phyloP scores from a whole-genome alignment of 1,139 yeast species.

The Geotrichum carabidarum region DNA sequence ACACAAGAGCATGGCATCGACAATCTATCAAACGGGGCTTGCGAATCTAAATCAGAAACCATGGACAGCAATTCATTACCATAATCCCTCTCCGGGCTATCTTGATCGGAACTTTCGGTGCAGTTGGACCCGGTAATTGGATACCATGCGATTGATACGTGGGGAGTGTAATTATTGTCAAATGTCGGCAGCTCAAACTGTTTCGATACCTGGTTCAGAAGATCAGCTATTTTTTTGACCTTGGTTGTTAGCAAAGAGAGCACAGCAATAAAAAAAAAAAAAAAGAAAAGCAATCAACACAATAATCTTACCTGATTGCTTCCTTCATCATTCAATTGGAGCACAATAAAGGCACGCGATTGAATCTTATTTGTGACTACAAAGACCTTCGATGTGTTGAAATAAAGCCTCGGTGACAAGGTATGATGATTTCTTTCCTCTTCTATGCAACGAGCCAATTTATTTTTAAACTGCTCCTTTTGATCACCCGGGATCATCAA shows the following conservation, averaged over 20 bases:
- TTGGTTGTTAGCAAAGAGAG: not conserved
- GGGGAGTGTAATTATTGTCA: constrained; percentile 20
- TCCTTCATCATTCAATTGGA: not conserved
- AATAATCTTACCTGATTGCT: constrained; percentile 6
- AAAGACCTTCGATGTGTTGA: not conserved
- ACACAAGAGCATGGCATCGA: constrained; percentile 1
- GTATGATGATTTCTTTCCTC: not conserved
- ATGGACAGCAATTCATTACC: not conserved
- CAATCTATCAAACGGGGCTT: not conserved
- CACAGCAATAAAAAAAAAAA: constrained; percentile 9
- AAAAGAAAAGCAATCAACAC: constrained; percentile 16
- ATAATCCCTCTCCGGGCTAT: not conserved
- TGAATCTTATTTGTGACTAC: not conserved
- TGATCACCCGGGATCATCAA: constrained; percentile 29
- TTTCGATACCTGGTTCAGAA: constrained; percentile 18
- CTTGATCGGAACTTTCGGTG: not conserved
- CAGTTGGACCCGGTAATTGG: not conserved
- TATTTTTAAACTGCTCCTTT: constrained; percentile 22
- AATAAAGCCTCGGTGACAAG: not conserved
- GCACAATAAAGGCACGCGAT: constrained; percentile 18
- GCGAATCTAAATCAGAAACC: not conserved
- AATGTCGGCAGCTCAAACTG: constrained; percentile 21
- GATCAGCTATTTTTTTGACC: constrained; percentile 10
- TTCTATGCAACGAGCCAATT: not conserved
- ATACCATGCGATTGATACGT: constrained; percentile 29